These are phyloP conservation scores for Primulina eburnea DNA, from an alignment of 257 asterid genomes.

Conservation along the genomic window DNA sequence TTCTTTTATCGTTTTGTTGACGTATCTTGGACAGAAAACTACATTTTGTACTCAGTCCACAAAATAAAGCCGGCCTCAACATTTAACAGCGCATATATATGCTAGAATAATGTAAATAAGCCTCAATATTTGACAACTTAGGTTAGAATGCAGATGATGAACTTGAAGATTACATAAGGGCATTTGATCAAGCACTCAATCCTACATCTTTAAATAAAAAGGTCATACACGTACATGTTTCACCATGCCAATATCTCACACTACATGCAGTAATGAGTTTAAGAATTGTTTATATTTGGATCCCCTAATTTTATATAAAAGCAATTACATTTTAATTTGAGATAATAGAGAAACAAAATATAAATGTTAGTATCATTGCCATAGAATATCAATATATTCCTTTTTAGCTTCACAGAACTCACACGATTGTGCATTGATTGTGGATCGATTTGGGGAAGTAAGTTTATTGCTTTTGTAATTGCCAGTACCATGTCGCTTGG, in stretches of 20 bases:
- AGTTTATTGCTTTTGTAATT: slow-evolving; percentile 66
- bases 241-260: not conserved
- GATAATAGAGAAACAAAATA: slow-evolving; percentile 5
- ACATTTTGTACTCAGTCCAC: not conserved
- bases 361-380: not conserved
- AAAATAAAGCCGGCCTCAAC: not conserved
- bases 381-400: not conserved
- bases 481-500: slow-evolving; percentile 86
- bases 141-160: slow-evolving; percentile 7
- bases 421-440: slow-evolving; percentile 81
- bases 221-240: slow-evolving; percentile 2
- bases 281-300: not conserved
- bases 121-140: not conserved
- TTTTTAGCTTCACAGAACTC: slow-evolving; percentile 36
- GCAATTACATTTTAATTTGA: not conserved
- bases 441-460: slow-evolving; percentile 91
- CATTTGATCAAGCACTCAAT: not conserved
- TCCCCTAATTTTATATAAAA: too few relatives aligned
- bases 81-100: too few relatives aligned
- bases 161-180: not conserved
- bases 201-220: not conserved
- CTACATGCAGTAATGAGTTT: not conserved
- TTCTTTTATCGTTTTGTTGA: slow-evolving; percentile 4
- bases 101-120: not conserved
- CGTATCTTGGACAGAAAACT: not conserved